A percentile compares a stretch with the other conserved stretches of the same genome.
Conservation (phyloP, 2,329 filamentous ascomycete genomes). For the Nemania diffusa region DNA sequence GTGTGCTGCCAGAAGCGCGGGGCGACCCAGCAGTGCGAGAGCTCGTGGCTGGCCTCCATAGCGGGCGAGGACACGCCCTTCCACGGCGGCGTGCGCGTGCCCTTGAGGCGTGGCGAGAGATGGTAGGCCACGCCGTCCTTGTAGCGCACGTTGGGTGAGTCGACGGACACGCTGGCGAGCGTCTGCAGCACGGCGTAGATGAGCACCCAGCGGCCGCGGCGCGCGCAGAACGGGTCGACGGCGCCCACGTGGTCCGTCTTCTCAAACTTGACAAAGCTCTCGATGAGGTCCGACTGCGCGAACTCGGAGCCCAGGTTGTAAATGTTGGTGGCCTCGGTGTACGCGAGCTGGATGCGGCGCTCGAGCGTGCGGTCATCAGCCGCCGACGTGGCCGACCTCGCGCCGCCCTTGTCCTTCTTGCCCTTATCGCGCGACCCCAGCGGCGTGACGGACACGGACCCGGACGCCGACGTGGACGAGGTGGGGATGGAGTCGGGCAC, state of each 20-base stretch:
- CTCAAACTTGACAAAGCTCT: conserved; percentile 66
- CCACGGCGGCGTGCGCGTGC: conserved; percentile 66
- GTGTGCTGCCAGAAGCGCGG: conserved; percentile 54
- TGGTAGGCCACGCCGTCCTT: conserved; percentile 65
- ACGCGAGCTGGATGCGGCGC: conserved; percentile 64
- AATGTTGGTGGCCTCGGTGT: conserved; percentile 70
- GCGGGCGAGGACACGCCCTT: conserved; percentile 48
- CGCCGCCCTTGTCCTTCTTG: conserved; percentile 47
- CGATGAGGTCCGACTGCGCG: conserved; percentile 63
- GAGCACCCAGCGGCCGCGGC: conserved; percentile 69
- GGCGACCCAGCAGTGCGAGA: conserved; percentile 64
- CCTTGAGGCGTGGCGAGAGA: conserved; percentile 63
- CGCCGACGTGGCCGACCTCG: conserved; percentile 10
- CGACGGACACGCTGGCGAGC: conserved; percentile 67
- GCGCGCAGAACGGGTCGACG: conserved; percentile 64
- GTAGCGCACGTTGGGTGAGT: conserved; percentile 64
- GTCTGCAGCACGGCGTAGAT: conserved; percentile 70
- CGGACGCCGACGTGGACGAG: conserved; percentile 15
- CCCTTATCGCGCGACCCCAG: conserved; percentile 35
- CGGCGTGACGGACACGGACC: conserved; percentile 20
- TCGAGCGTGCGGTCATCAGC: conserved; percentile 51
- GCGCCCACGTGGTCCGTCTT: conserved; percentile 62
- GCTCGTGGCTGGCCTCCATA: conserved; percentile 58
- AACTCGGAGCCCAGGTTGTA: conserved; percentile 65
- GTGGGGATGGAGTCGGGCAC: conserved; percentile 65